Base-by-base conservation (phyloP, 352 stramenopile genomes). In the Poterioochromonas sp. region DNA sequence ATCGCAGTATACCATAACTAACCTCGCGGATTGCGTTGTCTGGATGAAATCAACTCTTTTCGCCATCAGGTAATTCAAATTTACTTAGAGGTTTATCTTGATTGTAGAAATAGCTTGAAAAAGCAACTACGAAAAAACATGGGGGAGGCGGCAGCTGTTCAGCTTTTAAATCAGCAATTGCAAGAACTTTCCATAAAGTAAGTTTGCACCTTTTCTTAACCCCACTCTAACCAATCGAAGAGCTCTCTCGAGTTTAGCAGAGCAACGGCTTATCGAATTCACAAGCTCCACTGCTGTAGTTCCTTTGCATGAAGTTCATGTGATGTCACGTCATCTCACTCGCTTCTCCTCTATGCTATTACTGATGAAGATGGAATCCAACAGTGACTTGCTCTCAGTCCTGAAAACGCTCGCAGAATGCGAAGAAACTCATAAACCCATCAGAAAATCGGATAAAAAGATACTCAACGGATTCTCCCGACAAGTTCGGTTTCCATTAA, bases 381-480 rank as follows among this genome's bases (percentile, higher is more conserved):
- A 3, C 51, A 58, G 15, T 62, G 65, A 44, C 34, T 81, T 40
- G 32, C n/a, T 43, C 26, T 39, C 77, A 37, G 15, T 80, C 0
- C 22, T 80, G 18, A n/a, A 29, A 44, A 64, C 26, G 2, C 18
- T 77, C 12, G 44, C 26, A n/a, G 8, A 22, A 32, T 80, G 62
- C 69, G 51, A 44, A 0, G 77, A 80, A 32, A 22, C 81, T 12
- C 22, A 35, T 32, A 80, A 64, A 32, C 73, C 77, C 22, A 71
- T 80, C 18, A 26, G 77, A 1, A 39, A 40, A 41, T 26, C 12
- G 29, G 77, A 80, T 26, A 80, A 80, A 32, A 77, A 79, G n/a
- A 43, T 22, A 39, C 34, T 80, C 15, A 58, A 58, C 47, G 47
- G 26, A 15, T 58, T 58, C 15, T 26, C 15, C 15, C 15, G 47